These are phyloP conservation scores for Xylaria curta DNA, from an alignment of 495 filamentous ascomycete species.

Conservation along the genomic window DNA sequence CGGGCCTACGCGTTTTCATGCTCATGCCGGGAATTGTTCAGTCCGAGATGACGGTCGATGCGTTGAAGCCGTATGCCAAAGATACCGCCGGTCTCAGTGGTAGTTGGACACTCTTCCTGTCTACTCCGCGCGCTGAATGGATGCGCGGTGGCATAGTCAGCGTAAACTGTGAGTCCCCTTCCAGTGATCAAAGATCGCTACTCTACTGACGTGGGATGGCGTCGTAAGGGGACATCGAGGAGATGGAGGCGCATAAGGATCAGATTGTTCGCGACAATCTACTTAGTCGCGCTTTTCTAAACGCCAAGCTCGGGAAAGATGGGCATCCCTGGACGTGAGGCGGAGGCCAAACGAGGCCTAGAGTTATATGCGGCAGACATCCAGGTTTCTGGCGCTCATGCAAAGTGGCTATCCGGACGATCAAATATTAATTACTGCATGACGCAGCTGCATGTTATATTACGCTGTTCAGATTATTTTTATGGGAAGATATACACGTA, in stretches of 20 bases:
- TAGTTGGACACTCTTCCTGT: conserved; percentile 47
- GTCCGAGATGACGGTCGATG: conserved; percentile 36
- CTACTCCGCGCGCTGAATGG: conserved; percentile 44
- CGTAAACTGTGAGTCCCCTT: conserved; percentile 41
- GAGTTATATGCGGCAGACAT: too few relatives aligned
- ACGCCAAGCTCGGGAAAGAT: conserved; percentile 28
- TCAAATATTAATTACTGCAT: too few relatives aligned
- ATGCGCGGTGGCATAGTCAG: conserved; percentile 43
- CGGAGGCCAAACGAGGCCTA: neutral
- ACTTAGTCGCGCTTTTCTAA: conserved; percentile 35
- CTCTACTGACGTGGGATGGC: conserved; percentile 15
- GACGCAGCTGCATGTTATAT: too few relatives aligned
- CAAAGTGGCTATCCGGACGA: too few relatives aligned
- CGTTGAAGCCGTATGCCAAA: conserved; percentile 40
- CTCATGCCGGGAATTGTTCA: conserved; percentile 50
- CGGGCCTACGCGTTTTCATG: conserved; percentile 45
- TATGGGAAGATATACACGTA: too few relatives aligned
- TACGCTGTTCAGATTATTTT: too few relatives aligned
- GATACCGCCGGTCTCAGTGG: conserved; percentile 48
- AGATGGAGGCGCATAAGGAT: conserved; percentile 47
- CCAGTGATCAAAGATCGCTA: conserved; percentile 11
- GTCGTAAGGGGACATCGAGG: conserved; percentile 44
- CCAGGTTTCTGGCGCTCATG: too few relatives aligned
- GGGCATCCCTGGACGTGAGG: conserved; percentile 26
- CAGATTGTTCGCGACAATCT: conserved; percentile 44